These are phyloP conservation scores for Lachnellula cervina DNA, from an alignment of 2,329 filamentous ascomycete species.

Conservation along the genomic window DNA sequence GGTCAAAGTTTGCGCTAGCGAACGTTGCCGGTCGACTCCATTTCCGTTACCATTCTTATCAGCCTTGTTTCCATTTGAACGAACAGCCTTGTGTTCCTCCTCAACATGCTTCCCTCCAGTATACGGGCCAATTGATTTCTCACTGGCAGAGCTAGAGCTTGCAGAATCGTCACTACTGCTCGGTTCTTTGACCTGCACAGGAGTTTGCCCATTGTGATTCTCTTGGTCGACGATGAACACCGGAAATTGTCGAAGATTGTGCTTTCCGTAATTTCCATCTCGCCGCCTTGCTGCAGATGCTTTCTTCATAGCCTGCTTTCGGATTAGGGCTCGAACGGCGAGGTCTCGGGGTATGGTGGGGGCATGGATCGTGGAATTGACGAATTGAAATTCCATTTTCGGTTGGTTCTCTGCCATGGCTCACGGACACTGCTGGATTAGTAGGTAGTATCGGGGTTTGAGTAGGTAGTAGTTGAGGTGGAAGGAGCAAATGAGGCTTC, in stretches of 20 bases:
- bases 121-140: neutral
- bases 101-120: neutral
- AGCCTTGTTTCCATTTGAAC: neutral
- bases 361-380: slow-evolving; percentile 24
- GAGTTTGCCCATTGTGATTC: neutral
- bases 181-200: neutral
- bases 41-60: neutral
- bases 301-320: slow-evolving; percentile 38
- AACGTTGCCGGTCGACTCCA: neutral
- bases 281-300: slow-evolving; percentile 30
- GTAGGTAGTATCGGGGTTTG: neutral
- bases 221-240: slow-evolving; percentile 19
- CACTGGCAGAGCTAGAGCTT: neutral
- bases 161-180: no score
- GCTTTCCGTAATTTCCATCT: slow-evolving; percentile 30
- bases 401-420: slow-evolving; percentile 6
- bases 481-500: neutral
- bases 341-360: slow-evolving; percentile 21
- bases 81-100: neutral
- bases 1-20: slow-evolving; percentile 1
- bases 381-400: slow-evolving; percentile 23
- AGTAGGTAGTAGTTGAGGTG: no score
- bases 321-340: slow-evolving; percentile 27
- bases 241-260: slow-evolving; percentile 30
- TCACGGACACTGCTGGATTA: neutral